A percentile compares a stretch with the other conserved stretches of the same genome.
These are phyloP conservation scores for Sporothrix dimorphospora DNA, from an alignment of 2,329 filamentous ascomycete species.

Conservation along the genomic window DNA sequence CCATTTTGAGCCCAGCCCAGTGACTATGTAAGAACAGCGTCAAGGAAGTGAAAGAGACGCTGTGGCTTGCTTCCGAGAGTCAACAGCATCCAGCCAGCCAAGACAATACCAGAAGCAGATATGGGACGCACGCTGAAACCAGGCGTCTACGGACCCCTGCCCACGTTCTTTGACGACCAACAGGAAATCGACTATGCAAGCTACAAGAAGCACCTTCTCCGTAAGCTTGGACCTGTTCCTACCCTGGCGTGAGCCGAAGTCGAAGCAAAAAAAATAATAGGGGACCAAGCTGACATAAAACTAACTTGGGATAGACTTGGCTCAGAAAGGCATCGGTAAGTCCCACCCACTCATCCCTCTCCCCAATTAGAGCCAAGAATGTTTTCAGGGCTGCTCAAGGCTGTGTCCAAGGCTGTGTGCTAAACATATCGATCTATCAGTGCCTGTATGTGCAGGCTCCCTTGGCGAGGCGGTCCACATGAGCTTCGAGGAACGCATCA, in stretches of 20 bases:
- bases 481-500: not conserved
- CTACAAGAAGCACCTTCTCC: constrained; percentile 16
- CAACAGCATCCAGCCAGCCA: too few species aligned
- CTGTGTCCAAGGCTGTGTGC: too few species aligned
- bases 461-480: not conserved
- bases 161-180: constrained; percentile 19
- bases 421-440: not conserved
- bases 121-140: not conserved
- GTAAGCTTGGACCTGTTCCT: not conserved
- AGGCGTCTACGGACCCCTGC: constrained; percentile 20
- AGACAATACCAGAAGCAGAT: not conserved
- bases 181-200: constrained; percentile 20
- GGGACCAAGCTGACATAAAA: too few species aligned
- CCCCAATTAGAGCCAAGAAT: too few species aligned
- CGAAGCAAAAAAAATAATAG: too few species aligned
- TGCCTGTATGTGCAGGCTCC: not conserved
- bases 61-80: too few species aligned
- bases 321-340: not conserved
- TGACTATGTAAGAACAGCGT: not conserved
- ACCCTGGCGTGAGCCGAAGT: too few species aligned
- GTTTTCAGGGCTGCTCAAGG: too few species aligned
- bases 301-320: not conserved
- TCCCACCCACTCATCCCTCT: too few species aligned
- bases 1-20: too few species aligned
- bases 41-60: not conserved